phyloP scores from a whole-genome alignment of 805 yeast genomes.

The Wickerhamomyces canadensis region DNA sequence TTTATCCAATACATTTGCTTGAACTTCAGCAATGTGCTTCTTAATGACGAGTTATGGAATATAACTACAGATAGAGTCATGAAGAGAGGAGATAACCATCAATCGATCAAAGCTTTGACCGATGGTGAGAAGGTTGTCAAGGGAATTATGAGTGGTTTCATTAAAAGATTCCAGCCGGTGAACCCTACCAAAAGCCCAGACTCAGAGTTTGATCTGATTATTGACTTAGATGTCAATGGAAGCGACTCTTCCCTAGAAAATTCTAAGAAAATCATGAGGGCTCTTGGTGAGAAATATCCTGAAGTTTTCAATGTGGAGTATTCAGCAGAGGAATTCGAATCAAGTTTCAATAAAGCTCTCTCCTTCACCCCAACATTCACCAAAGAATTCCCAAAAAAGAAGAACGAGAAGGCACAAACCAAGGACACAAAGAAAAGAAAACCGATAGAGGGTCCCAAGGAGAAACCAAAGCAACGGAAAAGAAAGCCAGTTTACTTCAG shows the following conservation, averaged over 20 bases:
- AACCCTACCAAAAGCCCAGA: conserved; percentile 50
- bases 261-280: conserved; percentile 36
- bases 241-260: conserved; percentile 45
- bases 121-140: conserved; percentile 45
- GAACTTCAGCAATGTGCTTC: conserved; percentile 49
- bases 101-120: conserved; percentile 54
- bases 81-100: conserved; percentile 83
- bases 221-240: conserved; percentile 44
- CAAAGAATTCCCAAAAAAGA: conserved; percentile 26
- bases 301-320: conserved; percentile 3
- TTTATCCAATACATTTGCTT: conserved; percentile 55
- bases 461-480: conserved; percentile 8
- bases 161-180: conserved; percentile 62
- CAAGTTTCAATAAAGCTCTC: conserved; percentile 49
- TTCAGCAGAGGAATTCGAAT: conserved; percentile 30
- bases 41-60: conserved; percentile 36
- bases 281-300: conserved; percentile 38
- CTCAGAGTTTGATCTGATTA: conserved; percentile 54
- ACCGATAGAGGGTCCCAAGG: not conserved
- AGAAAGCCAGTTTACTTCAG: conserved; percentile 42
- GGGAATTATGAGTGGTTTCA: conserved; percentile 69
- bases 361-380: conserved; percentile 47
- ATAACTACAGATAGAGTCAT: conserved; percentile 56
- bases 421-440: conserved; percentile 6
- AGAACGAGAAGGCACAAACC: not conserved